Conservation (phyloP, 2,329 filamentous ascomycete genomes). For the Aspergillus transmontanensis region DNA sequence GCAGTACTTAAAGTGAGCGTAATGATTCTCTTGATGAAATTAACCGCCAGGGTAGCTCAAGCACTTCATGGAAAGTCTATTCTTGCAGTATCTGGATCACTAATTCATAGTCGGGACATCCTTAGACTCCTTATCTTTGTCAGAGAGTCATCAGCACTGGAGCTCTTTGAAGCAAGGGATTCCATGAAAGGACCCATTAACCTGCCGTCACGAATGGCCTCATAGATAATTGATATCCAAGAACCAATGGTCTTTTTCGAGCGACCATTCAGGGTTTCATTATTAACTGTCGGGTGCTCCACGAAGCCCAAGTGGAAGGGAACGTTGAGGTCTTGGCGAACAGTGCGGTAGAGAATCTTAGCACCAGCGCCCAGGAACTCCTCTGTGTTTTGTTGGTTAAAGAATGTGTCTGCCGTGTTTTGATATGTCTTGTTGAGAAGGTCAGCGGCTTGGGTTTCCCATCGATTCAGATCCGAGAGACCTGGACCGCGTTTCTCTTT, state of each 20-base stretch:
- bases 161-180: neutral
- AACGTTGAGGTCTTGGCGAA: conserved; percentile 35
- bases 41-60: neutral
- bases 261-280: conserved; percentile 17
- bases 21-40: neutral
- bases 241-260: conserved; percentile 31
- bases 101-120: neutral
- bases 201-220: conserved; percentile 20
- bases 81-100: neutral
- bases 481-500: conserved; percentile 3
- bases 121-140: neutral
- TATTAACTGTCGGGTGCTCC: conserved; percentile 24
- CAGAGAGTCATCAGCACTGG: neutral
- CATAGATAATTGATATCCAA: conserved; percentile 28
- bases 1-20: neutral
- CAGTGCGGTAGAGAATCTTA: conserved; percentile 33
- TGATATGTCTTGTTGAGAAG: conserved; percentile 15
- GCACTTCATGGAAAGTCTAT: neutral
- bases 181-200: conserved; percentile 14
- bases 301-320: conserved; percentile 32
- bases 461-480: conserved; percentile 12
- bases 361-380: conserved; percentile 26
- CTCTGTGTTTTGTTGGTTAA: conserved; percentile 16
- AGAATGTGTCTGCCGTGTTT: conserved; percentile 16
- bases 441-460: conserved; percentile 13